phyloP scores from a whole-genome alignment of 768 basidiomycete genomes.

The Boletus subparvulus region DNA sequence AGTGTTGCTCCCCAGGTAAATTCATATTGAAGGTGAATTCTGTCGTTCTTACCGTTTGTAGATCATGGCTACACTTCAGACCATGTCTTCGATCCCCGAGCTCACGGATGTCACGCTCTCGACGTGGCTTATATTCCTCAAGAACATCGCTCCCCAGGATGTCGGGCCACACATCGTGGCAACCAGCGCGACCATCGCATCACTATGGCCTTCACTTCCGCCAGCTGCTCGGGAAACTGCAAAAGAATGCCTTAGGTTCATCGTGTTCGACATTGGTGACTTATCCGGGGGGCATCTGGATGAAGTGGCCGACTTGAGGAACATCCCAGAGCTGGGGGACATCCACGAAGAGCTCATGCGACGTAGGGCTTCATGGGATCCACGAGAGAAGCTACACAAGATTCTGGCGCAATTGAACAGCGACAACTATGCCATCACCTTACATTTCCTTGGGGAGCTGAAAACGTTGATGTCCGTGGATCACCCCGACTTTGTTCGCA shows the following conservation, averaged over 20 bases:
- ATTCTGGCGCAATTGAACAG: conserved; percentile 73
- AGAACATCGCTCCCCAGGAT: conserved; percentile 62
- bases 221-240: conserved; percentile 52
- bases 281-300: conserved; percentile 57
- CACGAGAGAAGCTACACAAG: conserved; percentile 54
- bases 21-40: conserved; percentile 14
- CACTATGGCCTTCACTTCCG: conserved; percentile 70
- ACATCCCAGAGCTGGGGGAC: conserved; percentile 61
- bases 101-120: conserved; percentile 76
- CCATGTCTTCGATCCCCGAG: conserved; percentile 72
- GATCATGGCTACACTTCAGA: conserved; percentile 97
- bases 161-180: conserved; percentile 82
- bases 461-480: conserved; percentile 57
- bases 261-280: conserved; percentile 63
- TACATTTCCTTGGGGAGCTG: conserved; percentile 75
- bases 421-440: conserved; percentile 77
- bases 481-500: conserved; percentile 52
- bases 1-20: conserved; percentile 87
- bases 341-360: conserved; percentile 42
- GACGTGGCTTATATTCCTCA: conserved; percentile 79
- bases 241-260: conserved; percentile 59
- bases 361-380: conserved; percentile 50
- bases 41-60: conserved; percentile 33
- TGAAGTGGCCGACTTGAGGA: conserved; percentile 77
- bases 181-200: conserved; percentile 81